Evolutionary conservation across 768 basidiomycete genomes (phyloP).

Genomic region (Galerina sulciceps): DNA sequence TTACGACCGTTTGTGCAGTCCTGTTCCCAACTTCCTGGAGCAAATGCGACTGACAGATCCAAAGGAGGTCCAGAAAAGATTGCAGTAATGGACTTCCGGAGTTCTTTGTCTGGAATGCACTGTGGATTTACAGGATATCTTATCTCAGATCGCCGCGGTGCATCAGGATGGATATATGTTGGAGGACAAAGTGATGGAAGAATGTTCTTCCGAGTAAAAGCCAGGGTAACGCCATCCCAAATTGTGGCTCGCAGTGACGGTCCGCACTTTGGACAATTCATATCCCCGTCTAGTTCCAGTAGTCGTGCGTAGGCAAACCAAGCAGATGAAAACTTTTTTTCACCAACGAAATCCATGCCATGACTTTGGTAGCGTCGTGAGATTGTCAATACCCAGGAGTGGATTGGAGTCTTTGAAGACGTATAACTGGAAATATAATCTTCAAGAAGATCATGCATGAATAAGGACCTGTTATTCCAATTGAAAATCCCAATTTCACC

Average conservation of each 20-base stretch:
- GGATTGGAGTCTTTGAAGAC: conserved; percentile 29
- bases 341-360: conserved; percentile 19
- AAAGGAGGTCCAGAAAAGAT: no score
- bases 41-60: no score
- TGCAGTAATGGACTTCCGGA: no score
- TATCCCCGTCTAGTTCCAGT: not conserved
- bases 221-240: not conserved
- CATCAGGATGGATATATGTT: not conserved
- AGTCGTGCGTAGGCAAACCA: not conserved
- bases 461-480: conserved; percentile 26
- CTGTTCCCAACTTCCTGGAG: no score
- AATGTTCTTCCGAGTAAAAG: not conserved
- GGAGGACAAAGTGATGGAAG: not conserved
- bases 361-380: conserved; percentile 12
- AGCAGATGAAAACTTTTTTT: not conserved
- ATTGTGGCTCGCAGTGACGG: not conserved
- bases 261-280: not conserved
- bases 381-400: conserved; percentile 20
- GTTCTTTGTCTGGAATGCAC: no score
- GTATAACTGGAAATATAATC: conserved; percentile 30
- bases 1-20: no score
- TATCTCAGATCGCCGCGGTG: no score
- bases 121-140: no score
- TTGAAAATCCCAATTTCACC: conserved; percentile 28
- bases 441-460: conserved; percentile 30